Percentiles rank a stretch among this genome's conserved stretches.
phyloP scores from a whole-genome alignment of 2,329 filamentous ascomycete species.

The Onygenales sp. region DNA sequence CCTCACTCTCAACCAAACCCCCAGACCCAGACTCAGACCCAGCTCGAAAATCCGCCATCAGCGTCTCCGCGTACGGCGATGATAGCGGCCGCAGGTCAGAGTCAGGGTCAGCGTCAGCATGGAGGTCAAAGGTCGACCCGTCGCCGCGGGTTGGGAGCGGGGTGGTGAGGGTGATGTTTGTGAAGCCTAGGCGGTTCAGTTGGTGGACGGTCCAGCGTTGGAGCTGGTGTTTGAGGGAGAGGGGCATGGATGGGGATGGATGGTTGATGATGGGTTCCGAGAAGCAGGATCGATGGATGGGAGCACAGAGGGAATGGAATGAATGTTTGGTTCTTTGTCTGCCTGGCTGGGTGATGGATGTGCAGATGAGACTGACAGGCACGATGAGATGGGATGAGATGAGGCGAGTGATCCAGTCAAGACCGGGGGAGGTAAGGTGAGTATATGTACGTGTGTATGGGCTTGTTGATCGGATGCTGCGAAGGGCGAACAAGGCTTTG shows the following conservation, averaged over 20 bases:
- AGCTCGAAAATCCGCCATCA: too few species aligned
- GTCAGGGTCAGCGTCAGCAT: neutral
- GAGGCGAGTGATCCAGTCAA: neutral
- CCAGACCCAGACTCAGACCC: too few species aligned
- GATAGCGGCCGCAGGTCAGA: neutral
- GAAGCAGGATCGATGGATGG: neutral
- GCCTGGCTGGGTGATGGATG: too few species aligned
- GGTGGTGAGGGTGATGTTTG: neutral
- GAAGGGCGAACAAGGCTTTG: neutral
- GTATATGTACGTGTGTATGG: neutral
- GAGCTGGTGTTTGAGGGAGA: slow-evolving; percentile 3
- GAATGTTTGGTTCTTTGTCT: neutral
- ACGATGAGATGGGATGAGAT: neutral
- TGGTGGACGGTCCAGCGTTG: slow-evolving; percentile 1
- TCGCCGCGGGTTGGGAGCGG: neutral
- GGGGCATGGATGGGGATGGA: neutral
- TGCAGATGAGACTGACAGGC: too few species aligned
- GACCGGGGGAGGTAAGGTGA: neutral
- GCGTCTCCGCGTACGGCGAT: too few species aligned
- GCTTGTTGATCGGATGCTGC: neutral
- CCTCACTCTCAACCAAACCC: too few species aligned
- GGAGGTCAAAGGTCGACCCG: slow-evolving; percentile 1
- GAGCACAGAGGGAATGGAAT: neutral
- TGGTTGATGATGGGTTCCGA: neutral
- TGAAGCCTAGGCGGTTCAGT: neutral